Percentiles rank a stretch among this genome's conserved stretches.
Evolutionary conservation across 1,284 basidiomycete genomes (phyloP).

Genomic region (Pterula multifida): DNA sequence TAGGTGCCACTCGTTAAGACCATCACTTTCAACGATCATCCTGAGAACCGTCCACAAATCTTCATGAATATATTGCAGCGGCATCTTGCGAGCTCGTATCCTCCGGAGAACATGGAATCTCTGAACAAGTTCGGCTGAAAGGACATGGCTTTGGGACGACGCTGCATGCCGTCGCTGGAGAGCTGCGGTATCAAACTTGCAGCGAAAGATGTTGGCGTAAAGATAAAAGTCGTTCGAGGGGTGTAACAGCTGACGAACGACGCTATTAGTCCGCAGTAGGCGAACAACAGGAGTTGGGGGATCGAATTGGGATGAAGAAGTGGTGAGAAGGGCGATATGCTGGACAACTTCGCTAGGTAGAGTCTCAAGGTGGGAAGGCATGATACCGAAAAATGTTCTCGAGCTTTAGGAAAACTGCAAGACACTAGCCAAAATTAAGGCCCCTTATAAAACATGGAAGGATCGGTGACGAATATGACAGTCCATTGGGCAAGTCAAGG

Average conservation of each 20-base stretch:
- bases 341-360: constrained; percentile 40
- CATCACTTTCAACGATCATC: constrained; percentile 38
- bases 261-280: constrained; percentile 19
- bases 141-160: constrained; percentile 23
- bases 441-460: too few relatives aligned
- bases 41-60: constrained; percentile 40
- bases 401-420: neutral
- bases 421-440: neutral
- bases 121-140: constrained; percentile 28
- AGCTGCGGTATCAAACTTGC: constrained; percentile 37
- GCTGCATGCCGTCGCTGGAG: constrained; percentile 21
- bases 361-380: constrained; percentile 30
- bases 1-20: constrained; percentile 30
- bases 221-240: constrained; percentile 37
- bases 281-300: constrained; percentile 30
- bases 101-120: constrained; percentile 22
- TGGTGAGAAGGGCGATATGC: constrained; percentile 33
- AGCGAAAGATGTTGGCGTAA: constrained; percentile 48
- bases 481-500: too few relatives aligned
- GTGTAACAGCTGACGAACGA: constrained; percentile 22
- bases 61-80: constrained; percentile 16
- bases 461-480: too few relatives aligned
- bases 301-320: constrained; percentile 22
- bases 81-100: constrained; percentile 23
- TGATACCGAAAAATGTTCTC: constrained; percentile 12